These are phyloP conservation scores for Fusarium paranaense DNA, from an alignment of 2,329 filamentous ascomycete species.

Conservation along the genomic window DNA sequence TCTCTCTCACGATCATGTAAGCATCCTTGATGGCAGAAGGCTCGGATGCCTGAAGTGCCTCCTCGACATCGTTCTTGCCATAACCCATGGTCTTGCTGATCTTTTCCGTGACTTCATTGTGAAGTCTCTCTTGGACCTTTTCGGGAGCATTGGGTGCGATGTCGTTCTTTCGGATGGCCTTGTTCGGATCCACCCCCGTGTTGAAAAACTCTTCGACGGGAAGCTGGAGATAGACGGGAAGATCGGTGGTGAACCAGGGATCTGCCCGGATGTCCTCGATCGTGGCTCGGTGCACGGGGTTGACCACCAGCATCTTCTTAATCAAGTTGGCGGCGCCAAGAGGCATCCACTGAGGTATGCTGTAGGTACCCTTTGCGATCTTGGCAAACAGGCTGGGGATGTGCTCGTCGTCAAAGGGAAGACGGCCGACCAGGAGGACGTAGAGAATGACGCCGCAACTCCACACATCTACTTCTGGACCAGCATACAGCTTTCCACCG, in stretches of 20 bases:
- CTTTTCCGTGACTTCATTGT: conserved; percentile 93
- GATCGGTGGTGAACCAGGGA: conserved; percentile 90
- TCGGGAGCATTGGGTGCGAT: conserved; percentile 83
- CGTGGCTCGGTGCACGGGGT: conserved; percentile 92
- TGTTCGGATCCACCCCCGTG: conserved; percentile 93
- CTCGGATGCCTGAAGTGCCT: conserved; percentile 90
- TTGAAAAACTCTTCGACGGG: conserved; percentile 93
- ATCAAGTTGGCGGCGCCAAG: conserved; percentile 85
- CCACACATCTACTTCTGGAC: conserved; percentile 98
- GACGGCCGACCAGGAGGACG: conserved; percentile 81
- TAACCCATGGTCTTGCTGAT: conserved; percentile 99
- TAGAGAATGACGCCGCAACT: conserved; percentile 94
- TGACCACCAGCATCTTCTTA: conserved; percentile 93
- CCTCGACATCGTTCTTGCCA: conserved; percentile 92
- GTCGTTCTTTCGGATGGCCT: conserved; percentile 85
- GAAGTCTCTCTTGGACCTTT: conserved; percentile 87
- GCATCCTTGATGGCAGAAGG: conserved; percentile 99
- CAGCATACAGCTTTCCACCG: conserved; percentile 95
- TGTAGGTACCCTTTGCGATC: conserved; percentile 94
- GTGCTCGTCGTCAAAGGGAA: conserved; percentile 98
- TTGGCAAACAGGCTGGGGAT: conserved; percentile 98
- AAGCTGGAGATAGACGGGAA: conserved; percentile 87
- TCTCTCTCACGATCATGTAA: conserved; percentile 97
- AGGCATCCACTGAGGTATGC: conserved; percentile 91
- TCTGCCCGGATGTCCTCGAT: conserved; percentile 94